Percentiles rank a stretch among this genome's conserved stretches.
phyloP scores from a whole-genome alignment of 345 rosid genomes.

The Syzygium jambos region DNA sequence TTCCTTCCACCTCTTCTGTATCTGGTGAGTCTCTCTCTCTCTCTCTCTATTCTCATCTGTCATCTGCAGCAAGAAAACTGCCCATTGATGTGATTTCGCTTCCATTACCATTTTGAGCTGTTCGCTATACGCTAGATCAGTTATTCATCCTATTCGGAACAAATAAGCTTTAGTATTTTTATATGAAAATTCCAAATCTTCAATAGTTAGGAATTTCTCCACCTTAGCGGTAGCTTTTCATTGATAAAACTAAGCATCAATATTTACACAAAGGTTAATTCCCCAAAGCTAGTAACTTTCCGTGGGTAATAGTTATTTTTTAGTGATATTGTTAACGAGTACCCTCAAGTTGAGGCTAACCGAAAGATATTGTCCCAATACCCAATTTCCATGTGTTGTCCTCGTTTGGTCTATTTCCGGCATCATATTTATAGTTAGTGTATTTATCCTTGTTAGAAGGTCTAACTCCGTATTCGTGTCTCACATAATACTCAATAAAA shows the following conservation, averaged over 20 bases:
- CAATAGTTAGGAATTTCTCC: background rate
- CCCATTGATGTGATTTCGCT: background rate
- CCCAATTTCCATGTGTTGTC: no score
- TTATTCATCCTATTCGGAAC: background rate
- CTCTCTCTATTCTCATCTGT: background rate
- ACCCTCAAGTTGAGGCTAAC: no score
- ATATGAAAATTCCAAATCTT: background rate
- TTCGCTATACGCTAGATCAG: background rate
- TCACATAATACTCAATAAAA: background rate
- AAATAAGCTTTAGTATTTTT: background rate
- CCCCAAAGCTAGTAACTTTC: no score
- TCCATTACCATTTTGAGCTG: background rate
- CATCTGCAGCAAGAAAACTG: background rate
- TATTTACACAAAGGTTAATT: no score
- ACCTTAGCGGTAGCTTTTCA: background rate
- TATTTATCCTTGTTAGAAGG: no score
- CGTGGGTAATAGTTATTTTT: no score
- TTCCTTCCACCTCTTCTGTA: slow-evolving; percentile 2
- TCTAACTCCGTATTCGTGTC: background rate
- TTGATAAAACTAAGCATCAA: background rate
- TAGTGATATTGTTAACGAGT: no score
- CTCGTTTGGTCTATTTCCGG: no score
- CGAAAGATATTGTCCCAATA: no score
- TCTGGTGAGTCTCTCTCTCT: background rate
- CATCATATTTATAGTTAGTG: no score